Evolutionary conservation across 495 filamentous ascomycete genomes (phyloP), one percentile per base, ranked within the genome.

Genomic region (Podospora didyma): DNA sequence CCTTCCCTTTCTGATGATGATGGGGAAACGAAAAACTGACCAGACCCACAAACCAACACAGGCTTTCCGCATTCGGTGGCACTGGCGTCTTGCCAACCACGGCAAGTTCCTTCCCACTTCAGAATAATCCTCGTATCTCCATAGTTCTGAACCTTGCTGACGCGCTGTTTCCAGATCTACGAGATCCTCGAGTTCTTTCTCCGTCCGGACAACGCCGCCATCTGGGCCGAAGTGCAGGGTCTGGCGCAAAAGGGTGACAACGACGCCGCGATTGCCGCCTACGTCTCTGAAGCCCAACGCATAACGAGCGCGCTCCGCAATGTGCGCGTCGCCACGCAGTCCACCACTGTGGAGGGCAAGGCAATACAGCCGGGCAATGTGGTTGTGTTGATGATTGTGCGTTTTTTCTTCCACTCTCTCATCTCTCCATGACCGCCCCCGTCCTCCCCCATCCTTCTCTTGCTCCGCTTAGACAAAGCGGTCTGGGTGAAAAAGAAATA

Each of bases 191-290:
- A 69, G 24, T 69, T 63, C 56, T 69, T 72, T 65, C 65, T 82
- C 14, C 66, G 69, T 7, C 65, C 67, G 24, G 69, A 72, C 17
- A 78, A 78, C 31, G 66, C 72, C 6, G 58, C 64, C 28, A 74
- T 84, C 64, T 79, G 81, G 66, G 61, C 69, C 7, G 68, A 77
- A 35, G 75, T 85, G 28, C 73, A 80, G 56, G 59, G 53, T 7
- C 67, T 83, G 2, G 80, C 79, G 0, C 46, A 53, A 35, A 65
- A 61, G 37, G n/a, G n/a, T n/a, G 56, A 56, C 14, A 57, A 75
- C 14, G 69, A 79, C 46, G 63, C 50, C 12, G 23, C 42, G 3
- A 24, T 66, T 26, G 57, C 61, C 11, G 69, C 51, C 7, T 68
- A 72, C 17, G 66, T 72, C 16, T 50, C 39, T 24, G 69, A 72